Percentiles rank a stretch among this genome's conserved stretches.
Evolutionary conservation across 2,329 filamentous ascomycete genomes (phyloP).

Genomic region (Colletotrichum viniferum): DNA sequence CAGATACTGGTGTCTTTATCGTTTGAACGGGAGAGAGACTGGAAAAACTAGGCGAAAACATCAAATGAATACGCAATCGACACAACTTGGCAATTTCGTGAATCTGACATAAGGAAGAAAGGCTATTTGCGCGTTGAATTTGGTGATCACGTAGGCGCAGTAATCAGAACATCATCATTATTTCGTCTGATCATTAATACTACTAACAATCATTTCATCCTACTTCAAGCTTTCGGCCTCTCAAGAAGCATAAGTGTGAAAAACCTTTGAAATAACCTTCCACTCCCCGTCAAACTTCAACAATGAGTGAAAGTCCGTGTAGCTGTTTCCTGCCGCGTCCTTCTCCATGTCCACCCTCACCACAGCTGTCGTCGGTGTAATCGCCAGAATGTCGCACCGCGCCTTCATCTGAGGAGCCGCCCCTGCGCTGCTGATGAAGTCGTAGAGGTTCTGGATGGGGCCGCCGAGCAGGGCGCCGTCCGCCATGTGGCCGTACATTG

Average conservation of each 20-base stretch:
- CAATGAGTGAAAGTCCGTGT: constrained; percentile 22
- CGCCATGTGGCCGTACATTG: neutral
- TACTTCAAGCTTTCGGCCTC: too few relatives aligned
- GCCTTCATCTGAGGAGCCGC: neutral
- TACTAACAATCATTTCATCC: too few relatives aligned
- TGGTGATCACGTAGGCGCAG: too few relatives aligned
- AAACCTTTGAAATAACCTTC: constrained; percentile 19
- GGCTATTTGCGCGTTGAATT: too few relatives aligned
- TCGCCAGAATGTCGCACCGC: constrained; percentile 17
- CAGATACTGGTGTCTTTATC: rapidly evolving
- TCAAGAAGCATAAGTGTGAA: constrained; percentile 21
- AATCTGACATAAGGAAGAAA: too few relatives aligned
- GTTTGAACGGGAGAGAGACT: too few relatives aligned
- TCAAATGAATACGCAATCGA: too few relatives aligned
- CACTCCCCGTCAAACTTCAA: constrained; percentile 20
- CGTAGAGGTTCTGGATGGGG: neutral
- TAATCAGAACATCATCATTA: too few relatives aligned
- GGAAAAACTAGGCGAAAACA: too few relatives aligned
- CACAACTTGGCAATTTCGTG: too few relatives aligned
- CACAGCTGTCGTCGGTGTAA: constrained; percentile 22
- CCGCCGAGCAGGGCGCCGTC: neutral
- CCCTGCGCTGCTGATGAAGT: neutral
- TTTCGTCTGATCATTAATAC: too few relatives aligned
- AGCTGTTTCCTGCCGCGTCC: neutral
- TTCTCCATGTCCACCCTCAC: constrained; percentile 22